A percentile compares a stretch with the other conserved stretches of the same genome.
Conservation (phyloP, 2,329 filamentous ascomycete genomes). For the Huntiella bhutanensis region DNA sequence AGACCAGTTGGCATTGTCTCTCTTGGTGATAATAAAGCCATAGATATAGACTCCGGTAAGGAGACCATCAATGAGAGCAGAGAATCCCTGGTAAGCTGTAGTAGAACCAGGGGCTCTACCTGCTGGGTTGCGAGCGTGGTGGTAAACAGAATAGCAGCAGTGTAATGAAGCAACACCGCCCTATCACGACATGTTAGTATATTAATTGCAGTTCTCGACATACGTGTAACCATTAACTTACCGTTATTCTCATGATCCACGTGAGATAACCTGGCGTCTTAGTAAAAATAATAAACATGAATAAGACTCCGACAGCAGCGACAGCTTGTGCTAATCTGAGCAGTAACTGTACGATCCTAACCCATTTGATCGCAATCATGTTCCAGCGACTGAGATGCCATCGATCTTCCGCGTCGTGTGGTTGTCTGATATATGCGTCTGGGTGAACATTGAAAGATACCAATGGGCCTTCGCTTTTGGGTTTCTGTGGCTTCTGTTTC, state of each 20-base stretch:
- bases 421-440: constrained; percentile 50
- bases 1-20: constrained; percentile 36
- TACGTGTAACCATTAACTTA: constrained; percentile 25
- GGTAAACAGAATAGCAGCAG: constrained; percentile 61
- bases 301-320: constrained; percentile 50
- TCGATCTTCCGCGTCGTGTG: constrained; percentile 38
- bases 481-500: constrained; percentile 39
- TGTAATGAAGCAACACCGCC: constrained; percentile 56
- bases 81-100: constrained; percentile 77
- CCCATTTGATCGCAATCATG: constrained; percentile 51
- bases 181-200: constrained; percentile 23
- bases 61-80: constrained; percentile 48
- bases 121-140: constrained; percentile 52
- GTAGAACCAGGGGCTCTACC: constrained; percentile 60
- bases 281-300: constrained; percentile 59
- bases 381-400: constrained; percentile 46
- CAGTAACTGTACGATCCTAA: constrained; percentile 48
- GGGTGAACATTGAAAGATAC: constrained; percentile 73
- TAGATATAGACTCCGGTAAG: constrained; percentile 38
- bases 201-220: background rate
- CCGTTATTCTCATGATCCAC: constrained; percentile 61
- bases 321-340: constrained; percentile 49
- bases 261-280: constrained; percentile 43
- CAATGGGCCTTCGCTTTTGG: constrained; percentile 55
- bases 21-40: constrained; percentile 27